A percentile compares a stretch with the other conserved stretches of the same genome.
phyloP scores from a whole-genome alignment of 1,284 basidiomycete genomes.

The Cryptococcus sp. region DNA sequence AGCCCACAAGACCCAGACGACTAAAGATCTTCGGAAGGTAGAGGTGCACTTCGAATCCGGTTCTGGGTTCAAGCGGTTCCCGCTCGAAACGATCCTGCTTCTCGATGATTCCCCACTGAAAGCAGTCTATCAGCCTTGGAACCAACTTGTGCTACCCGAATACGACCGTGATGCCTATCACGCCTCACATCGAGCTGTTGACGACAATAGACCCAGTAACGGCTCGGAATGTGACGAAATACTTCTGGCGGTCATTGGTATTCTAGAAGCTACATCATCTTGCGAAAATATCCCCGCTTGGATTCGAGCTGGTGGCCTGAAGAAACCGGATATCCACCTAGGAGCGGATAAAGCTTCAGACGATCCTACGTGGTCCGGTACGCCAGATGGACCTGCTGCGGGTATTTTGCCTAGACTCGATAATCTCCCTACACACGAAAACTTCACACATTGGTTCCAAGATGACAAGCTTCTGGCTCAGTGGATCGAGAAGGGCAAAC shows the following conservation, averaged over 20 bases:
- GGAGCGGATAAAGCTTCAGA: not conserved
- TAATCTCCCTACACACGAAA: constrained; percentile 26
- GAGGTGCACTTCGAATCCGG: constrained; percentile 16
- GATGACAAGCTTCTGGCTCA: constrained; percentile 9
- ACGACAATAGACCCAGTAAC: not conserved
- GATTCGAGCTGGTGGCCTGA: constrained; percentile 38
- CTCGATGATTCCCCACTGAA: constrained; percentile 47
- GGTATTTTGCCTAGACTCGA: constrained; percentile 11
- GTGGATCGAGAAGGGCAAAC: constrained; percentile 31
- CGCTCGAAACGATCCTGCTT: constrained; percentile 31
- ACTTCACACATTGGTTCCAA: constrained; percentile 35
- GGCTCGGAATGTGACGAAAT: constrained; percentile 28
- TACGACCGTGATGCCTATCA: constrained; percentile 28
- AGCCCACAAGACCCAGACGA: constrained; percentile 38
- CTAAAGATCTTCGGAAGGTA: constrained; percentile 44
- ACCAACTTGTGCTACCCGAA: constrained; percentile 44
- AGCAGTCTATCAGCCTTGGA: constrained; percentile 45
- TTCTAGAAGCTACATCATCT: constrained; percentile 34
- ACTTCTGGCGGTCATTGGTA: constrained; percentile 43
- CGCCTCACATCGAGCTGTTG: constrained; percentile 4
- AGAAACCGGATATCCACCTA: constrained; percentile 1
- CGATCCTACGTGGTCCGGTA: not conserved
- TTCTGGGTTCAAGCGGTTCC: constrained; percentile 8
- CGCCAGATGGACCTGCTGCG: constrained; percentile 1
- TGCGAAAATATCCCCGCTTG: constrained; percentile 43